phyloP scores from a whole-genome alignment of 129 eudicot species.

The Solidago caesia region DNA sequence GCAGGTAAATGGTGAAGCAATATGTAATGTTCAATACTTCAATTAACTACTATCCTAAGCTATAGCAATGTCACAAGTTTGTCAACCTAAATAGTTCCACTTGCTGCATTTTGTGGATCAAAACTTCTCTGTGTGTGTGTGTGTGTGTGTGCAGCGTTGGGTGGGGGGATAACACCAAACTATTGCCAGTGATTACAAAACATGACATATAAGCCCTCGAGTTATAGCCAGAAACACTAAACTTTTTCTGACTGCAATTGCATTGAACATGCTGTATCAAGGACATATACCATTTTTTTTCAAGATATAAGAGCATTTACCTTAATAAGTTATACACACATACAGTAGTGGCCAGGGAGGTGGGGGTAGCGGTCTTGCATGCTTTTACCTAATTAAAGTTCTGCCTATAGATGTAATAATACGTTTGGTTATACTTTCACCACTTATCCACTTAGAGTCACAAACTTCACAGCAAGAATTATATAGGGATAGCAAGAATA shows the following conservation, averaged over 20 bases:
- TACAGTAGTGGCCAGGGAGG: not conserved
- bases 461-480: not conserved
- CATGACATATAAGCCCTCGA: not conserved
- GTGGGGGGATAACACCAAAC: not conserved
- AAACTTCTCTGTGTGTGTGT: not conserved
- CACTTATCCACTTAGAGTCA: not conserved
- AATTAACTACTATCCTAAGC: not conserved
- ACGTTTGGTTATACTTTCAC: not conserved
- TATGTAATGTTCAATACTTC: not conserved
- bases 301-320: constrained; percentile 1
- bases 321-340: not conserved
- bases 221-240: constrained; percentile 8
- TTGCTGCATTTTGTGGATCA: not conserved
- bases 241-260: not conserved
- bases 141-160: not conserved
- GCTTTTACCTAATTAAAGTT: constrained; percentile 8
- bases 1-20: constrained; percentile 3
- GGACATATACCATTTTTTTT: not conserved
- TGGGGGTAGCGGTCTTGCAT: not conserved
- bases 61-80: constrained; percentile 11
- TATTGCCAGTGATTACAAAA: not conserved
- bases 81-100: not conserved
- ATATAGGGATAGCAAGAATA: not conserved
- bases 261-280: not conserved
- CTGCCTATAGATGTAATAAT: not conserved